Conservation (phyloP, 768 basidiomycete species). For the Cystobasidiopsis lactophilus region DNA sequence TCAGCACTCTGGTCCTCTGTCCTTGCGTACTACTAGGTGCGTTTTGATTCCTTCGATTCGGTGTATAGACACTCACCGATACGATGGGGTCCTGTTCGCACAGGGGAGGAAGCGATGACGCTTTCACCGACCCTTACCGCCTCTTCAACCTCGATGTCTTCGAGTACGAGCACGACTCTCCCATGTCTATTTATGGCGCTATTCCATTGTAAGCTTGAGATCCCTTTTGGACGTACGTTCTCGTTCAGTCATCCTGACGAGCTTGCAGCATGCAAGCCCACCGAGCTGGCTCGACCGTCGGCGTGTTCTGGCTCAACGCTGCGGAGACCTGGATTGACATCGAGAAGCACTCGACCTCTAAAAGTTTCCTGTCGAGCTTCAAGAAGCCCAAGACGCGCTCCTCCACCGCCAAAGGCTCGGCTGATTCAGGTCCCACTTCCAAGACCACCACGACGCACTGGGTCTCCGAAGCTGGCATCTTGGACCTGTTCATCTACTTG, state of each 20-base stretch:
- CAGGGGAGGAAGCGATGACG: slow-evolving; percentile 42
- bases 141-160: slow-evolving; percentile 91
- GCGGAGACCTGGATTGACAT: slow-evolving; percentile 95
- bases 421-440: slow-evolving; percentile 4
- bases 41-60: neutral
- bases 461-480: slow-evolving; percentile 91
- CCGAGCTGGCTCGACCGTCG: slow-evolving; percentile 64
- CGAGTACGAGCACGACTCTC: slow-evolving; percentile 53
- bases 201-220: neutral
- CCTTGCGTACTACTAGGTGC: slow-evolving; percentile 52
- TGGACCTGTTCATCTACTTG: slow-evolving; percentile 81
- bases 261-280: slow-evolving; percentile 62
- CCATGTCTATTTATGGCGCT: slow-evolving; percentile 21
- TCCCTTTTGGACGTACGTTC: slow-evolving; percentile 52
- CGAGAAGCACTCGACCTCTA: slow-evolving; percentile 34
- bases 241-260: neutral
- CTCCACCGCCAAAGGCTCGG: neutral
- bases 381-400: slow-evolving; percentile 6
- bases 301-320: slow-evolving; percentile 60
- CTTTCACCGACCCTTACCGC: slow-evolving; percentile 75
- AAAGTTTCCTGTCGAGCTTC: too few species aligned
- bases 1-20: slow-evolving; percentile 76
- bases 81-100: neutral
- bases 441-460: slow-evolving; percentile 68
- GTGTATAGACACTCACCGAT: neutral